Percentiles rank a stretch among this genome's conserved stretches.
phyloP scores from a whole-genome alignment of 768 basidiomycete genomes.

The Dacryopinax spathularia region DNA sequence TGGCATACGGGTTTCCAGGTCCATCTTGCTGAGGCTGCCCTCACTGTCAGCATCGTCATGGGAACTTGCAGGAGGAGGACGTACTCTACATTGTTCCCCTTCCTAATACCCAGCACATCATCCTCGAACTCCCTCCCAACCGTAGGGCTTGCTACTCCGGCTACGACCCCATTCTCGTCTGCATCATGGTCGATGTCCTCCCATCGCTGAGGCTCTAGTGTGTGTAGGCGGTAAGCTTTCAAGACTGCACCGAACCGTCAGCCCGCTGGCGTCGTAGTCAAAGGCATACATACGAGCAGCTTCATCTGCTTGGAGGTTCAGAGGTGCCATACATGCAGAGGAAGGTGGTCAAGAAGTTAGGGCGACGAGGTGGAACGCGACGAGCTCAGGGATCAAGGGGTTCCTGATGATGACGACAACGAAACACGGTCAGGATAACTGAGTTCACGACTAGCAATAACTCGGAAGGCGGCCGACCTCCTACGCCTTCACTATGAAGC shows the following conservation, averaged over 20 bases:
- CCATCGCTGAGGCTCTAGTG: constrained; percentile 77
- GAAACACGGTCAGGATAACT: neutral
- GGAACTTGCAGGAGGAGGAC: constrained; percentile 38
- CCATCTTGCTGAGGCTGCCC: constrained; percentile 45
- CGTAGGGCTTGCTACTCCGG: constrained; percentile 43
- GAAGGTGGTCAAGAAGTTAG: neutral
- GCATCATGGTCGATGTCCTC: constrained; percentile 78
- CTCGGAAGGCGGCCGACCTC: too few relatives aligned
- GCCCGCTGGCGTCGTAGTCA: neutral
- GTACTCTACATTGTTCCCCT: constrained; percentile 25
- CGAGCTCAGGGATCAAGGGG: neutral
- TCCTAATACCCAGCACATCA: constrained; percentile 57
- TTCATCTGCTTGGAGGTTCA: constrained; percentile 64
- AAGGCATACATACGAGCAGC: constrained; percentile 29
- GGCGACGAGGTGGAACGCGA: neutral
- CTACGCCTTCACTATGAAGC: too few relatives aligned
- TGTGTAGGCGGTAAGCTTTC: constrained; percentile 75
- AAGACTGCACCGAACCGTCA: constrained; percentile 32
- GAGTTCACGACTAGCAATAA: too few relatives aligned
- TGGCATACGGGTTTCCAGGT: constrained; percentile 60
- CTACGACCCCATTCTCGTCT: constrained; percentile 53
- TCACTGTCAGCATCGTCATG: constrained; percentile 18
- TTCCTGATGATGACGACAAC: neutral
- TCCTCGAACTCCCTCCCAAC: constrained; percentile 45
- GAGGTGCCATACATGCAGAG: constrained; percentile 35